phyloP scores from a whole-genome alignment of 768 basidiomycete genomes.

The Lyophyllum shimeji region DNA sequence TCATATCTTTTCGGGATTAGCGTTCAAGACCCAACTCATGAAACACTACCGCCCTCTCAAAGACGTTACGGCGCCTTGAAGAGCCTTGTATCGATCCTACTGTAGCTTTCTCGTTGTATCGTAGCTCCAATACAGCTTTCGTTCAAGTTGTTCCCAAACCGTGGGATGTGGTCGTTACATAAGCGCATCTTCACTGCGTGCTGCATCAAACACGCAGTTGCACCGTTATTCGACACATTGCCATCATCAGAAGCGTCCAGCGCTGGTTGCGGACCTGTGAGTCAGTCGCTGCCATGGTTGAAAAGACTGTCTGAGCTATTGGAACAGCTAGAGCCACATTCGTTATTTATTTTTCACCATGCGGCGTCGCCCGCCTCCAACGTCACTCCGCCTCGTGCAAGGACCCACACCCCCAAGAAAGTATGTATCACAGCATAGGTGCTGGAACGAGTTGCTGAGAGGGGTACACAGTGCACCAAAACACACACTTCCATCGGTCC shows the following conservation, averaged over 20 bases:
- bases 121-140: constrained; percentile 3
- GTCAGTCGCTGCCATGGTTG: not conserved
- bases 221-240: not conserved
- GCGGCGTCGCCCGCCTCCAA: constrained; percentile 69
- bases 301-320: not conserved
- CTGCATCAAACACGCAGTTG: not conserved
- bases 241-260: constrained; percentile 6
- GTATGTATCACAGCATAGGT: constrained; percentile 22
- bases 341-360: constrained; percentile 31
- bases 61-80: constrained; percentile 29
- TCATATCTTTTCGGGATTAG: constrained; percentile 32
- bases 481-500: constrained; percentile 67
- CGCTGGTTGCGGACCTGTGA: constrained; percentile 19
- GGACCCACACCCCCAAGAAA: constrained; percentile 64
- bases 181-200: not conserved
- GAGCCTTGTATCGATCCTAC: constrained; percentile 8
- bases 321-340: constrained; percentile 6
- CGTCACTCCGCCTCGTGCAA: constrained; percentile 57
- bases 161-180: constrained; percentile 6
- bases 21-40: constrained; percentile 71
- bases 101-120: constrained; percentile 16
- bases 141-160: not conserved
- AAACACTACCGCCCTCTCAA: constrained; percentile 65
- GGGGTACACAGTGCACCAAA: constrained; percentile 42
- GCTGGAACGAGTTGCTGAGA: constrained; percentile 8